A percentile compares a stretch with the other conserved stretches of the same genome.
These are phyloP conservation scores for Arachnomyces sp. DNA, from an alignment of 2,329 filamentous ascomycete genomes.

Conservation along the genomic window DNA sequence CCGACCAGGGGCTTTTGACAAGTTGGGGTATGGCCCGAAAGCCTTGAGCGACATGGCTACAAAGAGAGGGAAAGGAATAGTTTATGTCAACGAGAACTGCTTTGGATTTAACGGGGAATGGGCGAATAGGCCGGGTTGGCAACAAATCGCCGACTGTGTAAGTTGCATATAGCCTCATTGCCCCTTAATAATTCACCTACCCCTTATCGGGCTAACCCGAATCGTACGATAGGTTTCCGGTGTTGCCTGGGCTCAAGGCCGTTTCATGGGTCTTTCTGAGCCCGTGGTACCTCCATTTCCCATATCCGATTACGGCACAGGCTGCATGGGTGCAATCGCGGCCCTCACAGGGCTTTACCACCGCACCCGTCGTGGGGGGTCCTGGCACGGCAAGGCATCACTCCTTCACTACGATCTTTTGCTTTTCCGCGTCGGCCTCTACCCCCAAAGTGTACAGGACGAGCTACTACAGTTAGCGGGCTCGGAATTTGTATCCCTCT, in stretches of 20 bases:
- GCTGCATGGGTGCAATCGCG: slow-evolving; percentile 61
- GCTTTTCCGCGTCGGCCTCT: slow-evolving; percentile 52
- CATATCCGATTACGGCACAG: slow-evolving; percentile 58
- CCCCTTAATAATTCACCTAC: not conserved
- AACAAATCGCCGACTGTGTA: slow-evolving; percentile 62
- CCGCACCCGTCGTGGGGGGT: slow-evolving; percentile 55
- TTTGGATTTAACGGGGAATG: slow-evolving; percentile 59
- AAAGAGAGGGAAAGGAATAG: slow-evolving; percentile 51
- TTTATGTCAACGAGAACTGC: slow-evolving; percentile 64
- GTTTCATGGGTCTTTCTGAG: slow-evolving; percentile 32
- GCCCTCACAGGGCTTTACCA: slow-evolving; percentile 56
- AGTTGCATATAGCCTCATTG: slow-evolving; percentile 21
- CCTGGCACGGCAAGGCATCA: slow-evolving; percentile 56
- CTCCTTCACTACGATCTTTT: slow-evolving; percentile 62
- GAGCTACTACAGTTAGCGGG: slow-evolving; percentile 28
- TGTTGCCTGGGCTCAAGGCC: slow-evolving; percentile 33
- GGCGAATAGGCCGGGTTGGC: slow-evolving; percentile 59
- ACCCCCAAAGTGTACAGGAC: slow-evolving; percentile 46
- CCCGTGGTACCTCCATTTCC: slow-evolving; percentile 42
- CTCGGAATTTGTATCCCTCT: slow-evolving; percentile 46
- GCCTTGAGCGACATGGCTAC: slow-evolving; percentile 46
- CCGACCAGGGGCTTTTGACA: slow-evolving; percentile 55
- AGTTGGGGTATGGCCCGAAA: slow-evolving; percentile 52
- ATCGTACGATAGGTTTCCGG: slow-evolving; percentile 29
- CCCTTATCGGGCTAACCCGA: not conserved